Percentiles rank a stretch among this genome's conserved stretches.
Conservation (phyloP, 306 rosid species). For the Cicer arietinum region DNA sequence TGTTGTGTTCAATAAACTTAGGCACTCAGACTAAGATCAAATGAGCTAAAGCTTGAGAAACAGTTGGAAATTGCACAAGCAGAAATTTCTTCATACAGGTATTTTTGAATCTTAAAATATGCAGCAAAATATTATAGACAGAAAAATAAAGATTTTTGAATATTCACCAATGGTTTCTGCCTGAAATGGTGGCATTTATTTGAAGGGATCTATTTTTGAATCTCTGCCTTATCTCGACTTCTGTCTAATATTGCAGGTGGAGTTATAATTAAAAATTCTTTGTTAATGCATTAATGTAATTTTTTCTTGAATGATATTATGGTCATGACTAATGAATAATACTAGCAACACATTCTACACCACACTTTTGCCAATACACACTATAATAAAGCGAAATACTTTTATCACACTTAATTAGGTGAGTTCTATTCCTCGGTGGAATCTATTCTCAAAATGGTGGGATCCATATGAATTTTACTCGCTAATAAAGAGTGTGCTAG, state of each 20-base stretch:
- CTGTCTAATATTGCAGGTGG: conserved; percentile 9
- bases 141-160: conserved; percentile 12
- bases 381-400: not conserved
- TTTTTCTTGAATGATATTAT: not conserved
- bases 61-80: conserved; percentile 82
- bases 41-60: conserved; percentile 90
- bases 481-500: not conserved
- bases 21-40: conserved; percentile 94
- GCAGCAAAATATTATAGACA: not conserved
- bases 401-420: not conserved
- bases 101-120: conserved; percentile 41
- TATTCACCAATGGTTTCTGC: conserved; percentile 11
- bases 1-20: conserved; percentile 47
- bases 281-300: not conserved
- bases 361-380: not conserved
- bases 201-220: not conserved
- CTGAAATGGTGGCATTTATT: not conserved
- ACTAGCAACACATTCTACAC: not conserved
- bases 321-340: not conserved
- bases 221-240: conserved; percentile 7
- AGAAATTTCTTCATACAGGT: conserved; percentile 85
- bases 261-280: not conserved
- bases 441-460: not conserved
- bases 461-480: not conserved
- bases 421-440: not conserved